Conservation (phyloP, 306 rosid species). For the Cicer judaicum region DNA sequence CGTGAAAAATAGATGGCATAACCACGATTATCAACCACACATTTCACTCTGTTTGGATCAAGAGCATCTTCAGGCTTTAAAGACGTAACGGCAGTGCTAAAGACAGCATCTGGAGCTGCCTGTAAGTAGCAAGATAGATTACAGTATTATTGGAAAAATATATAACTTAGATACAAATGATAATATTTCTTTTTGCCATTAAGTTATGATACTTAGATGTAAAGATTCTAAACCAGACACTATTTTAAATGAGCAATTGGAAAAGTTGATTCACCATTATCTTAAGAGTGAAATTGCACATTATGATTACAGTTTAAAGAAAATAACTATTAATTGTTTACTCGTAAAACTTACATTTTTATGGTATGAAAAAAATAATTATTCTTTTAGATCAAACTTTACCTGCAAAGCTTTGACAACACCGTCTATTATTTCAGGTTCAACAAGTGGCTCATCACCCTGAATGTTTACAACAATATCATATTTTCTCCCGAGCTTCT, state of each 20-base stretch:
- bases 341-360: slow-evolving; percentile 13
- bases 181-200: slow-evolving; percentile 22
- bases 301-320: slow-evolving; percentile 13
- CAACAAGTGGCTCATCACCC: slow-evolving; percentile 96
- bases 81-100: slow-evolving; percentile 95
- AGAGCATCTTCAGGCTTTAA: slow-evolving; percentile 84
- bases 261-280: slow-evolving; percentile 29
- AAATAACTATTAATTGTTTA: slow-evolving; percentile 23
- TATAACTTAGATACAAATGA: neutral
- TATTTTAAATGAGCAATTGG: slow-evolving; percentile 1
- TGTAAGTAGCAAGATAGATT: slow-evolving; percentile 45
- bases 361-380: slow-evolving; percentile 16
- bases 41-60: slow-evolving; percentile 92
- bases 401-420: slow-evolving; percentile 94
- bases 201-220: slow-evolving; percentile 1
- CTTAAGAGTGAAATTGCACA: slow-evolving; percentile 18
- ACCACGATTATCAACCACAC: slow-evolving; percentile 76
- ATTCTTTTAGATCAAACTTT: neutral
- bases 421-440: slow-evolving; percentile 93
- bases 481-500: slow-evolving; percentile 79
- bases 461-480: slow-evolving; percentile 97
- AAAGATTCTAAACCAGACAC: slow-evolving; percentile 7
- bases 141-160: slow-evolving; percentile 38
- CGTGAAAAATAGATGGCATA: slow-evolving; percentile 96
- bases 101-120: slow-evolving; percentile 98